These are phyloP conservation scores for Penicillium occitanis DNA, from an alignment of 2,329 filamentous ascomycete species.

Conservation along the genomic window DNA sequence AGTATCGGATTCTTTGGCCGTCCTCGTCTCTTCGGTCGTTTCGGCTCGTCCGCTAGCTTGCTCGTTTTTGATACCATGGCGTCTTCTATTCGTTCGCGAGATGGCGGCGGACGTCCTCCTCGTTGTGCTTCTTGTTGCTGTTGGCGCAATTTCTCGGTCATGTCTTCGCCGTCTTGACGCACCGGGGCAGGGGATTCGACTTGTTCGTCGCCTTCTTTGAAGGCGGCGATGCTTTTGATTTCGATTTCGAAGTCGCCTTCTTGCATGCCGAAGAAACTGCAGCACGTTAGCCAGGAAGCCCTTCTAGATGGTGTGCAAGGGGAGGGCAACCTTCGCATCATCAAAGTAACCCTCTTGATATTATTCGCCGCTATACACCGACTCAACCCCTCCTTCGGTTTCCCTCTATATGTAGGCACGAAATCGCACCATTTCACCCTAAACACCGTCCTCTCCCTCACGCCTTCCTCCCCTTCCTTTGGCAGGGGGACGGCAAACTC, in stretches of 20 bases:
- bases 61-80: neutral
- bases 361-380: constrained; percentile 58
- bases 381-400: constrained; percentile 58
- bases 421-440: constrained; percentile 64
- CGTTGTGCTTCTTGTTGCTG: neutral
- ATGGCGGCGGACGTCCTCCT: neutral
- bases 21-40: neutral
- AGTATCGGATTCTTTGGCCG: neutral
- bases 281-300: constrained; percentile 15
- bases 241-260: constrained; percentile 65
- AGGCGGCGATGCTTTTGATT: constrained; percentile 56
- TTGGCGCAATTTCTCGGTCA: neutral
- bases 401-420: constrained; percentile 71
- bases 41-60: neutral
- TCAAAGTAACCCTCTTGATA: constrained; percentile 69
- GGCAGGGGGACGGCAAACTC: constrained; percentile 52
- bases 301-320: neutral
- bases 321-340: constrained; percentile 70
- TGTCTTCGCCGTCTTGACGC: neutral
- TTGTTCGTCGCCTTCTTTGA: constrained; percentile 22
- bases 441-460: constrained; percentile 45
- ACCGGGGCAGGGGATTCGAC: neutral
- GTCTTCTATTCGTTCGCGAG: neutral
- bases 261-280: constrained; percentile 73
- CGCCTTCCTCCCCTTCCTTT: constrained; percentile 26